Conservation (phyloP, 805 yeast species). For the Tetrapisispora namnaoensis region DNA sequence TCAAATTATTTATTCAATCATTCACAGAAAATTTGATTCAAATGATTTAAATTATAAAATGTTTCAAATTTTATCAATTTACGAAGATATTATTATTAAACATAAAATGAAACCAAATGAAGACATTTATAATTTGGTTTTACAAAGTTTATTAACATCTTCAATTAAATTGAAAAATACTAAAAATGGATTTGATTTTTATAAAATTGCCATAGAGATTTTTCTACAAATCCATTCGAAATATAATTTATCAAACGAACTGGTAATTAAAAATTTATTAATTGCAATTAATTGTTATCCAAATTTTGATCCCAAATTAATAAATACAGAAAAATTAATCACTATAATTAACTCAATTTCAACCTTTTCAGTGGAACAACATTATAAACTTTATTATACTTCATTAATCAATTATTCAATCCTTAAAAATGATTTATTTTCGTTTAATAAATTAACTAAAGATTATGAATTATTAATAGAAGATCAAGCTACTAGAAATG, state of each 20-base stretch:
- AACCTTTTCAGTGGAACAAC: background rate
- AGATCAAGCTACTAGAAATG: background rate
- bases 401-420: slow-evolving; percentile 34
- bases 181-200: slow-evolving; percentile 37
- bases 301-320: slow-evolving; percentile 10
- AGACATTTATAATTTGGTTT: slow-evolving; percentile 43
- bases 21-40: slow-evolving; percentile 40
- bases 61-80: slow-evolving; percentile 53
- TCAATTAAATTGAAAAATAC: slow-evolving; percentile 31
- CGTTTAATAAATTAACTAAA: slow-evolving; percentile 34
- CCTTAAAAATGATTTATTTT: slow-evolving; percentile 29
- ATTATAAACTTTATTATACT: slow-evolving; percentile 28
- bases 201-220: slow-evolving; percentile 41
- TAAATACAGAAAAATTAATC: background rate
- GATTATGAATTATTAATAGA: slow-evolving; percentile 23
- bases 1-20: slow-evolving; percentile 45
- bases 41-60: slow-evolving; percentile 49
- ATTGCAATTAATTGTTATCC: slow-evolving; percentile 38
- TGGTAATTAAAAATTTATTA: slow-evolving; percentile 36
- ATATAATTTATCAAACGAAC: slow-evolving; percentile 32
- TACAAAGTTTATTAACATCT: slow-evolving; percentile 43
- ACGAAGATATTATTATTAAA: slow-evolving; percentile 49
- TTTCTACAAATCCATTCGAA: slow-evolving; percentile 35
- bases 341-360: background rate
- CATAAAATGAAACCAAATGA: slow-evolving; percentile 45